Conservation (phyloP, 202 grass and related monocot genomes). For the Panicum hallii region DNA sequence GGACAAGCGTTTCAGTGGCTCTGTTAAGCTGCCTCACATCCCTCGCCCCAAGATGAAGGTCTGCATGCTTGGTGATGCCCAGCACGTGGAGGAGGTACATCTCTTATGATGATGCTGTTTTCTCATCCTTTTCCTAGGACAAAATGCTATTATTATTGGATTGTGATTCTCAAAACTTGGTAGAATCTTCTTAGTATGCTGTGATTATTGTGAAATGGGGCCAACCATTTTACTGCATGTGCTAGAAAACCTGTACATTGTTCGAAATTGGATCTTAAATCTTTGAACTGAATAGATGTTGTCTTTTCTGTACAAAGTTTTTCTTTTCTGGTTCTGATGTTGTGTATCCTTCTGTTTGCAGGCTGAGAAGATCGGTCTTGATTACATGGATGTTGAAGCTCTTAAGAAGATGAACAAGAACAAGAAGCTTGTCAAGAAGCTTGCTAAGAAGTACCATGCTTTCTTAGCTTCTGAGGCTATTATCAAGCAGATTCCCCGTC, state of each 20-base stretch:
- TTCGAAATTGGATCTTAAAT: background rate
- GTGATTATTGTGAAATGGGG: background rate
- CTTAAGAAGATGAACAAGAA: conserved; percentile 96
- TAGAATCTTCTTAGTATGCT: background rate
- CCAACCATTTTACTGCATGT: background rate
- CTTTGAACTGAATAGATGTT: background rate
- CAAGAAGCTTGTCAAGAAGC: conserved; percentile 86
- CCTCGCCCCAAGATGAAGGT: conserved; percentile 89
- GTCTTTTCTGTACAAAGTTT: background rate
- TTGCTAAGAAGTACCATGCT: conserved; percentile 87
- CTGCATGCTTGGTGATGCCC: conserved; percentile 81
- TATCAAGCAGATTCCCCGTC: conserved; percentile 86
- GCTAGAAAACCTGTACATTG: background rate
- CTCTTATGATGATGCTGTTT: too few species aligned
- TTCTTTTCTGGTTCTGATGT: background rate
- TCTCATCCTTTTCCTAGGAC: accelerated
- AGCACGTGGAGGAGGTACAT: conserved; percentile 75
- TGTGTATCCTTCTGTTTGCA: conserved; percentile 27
- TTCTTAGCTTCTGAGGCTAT: conserved; percentile 82
- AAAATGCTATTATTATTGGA: background rate
- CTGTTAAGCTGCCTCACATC: conserved; percentile 76
- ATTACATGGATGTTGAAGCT: conserved; percentile 82
- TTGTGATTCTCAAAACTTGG: background rate
- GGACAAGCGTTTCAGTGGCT: conserved; percentile 86
- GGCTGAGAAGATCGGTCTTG: conserved; percentile 79